Base-by-base conservation (phyloP, 164 flowering plant species). In the Kalanchoe fedtschenkoi region DNA sequence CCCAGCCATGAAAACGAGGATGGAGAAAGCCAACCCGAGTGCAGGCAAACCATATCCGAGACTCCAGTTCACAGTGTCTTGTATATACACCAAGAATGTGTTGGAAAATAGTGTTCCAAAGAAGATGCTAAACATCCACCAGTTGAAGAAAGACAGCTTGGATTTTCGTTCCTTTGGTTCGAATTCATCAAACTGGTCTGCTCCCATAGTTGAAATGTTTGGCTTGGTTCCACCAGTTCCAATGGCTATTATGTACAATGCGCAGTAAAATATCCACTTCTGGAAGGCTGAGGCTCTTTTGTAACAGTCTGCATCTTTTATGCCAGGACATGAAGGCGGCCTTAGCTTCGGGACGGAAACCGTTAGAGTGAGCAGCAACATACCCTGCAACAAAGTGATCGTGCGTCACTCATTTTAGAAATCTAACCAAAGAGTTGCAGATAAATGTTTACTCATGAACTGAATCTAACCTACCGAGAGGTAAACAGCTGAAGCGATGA, bases 81-180 rank as follows among this genome's bases (percentile, higher is more conserved):
- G 89, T n/a, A 81, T 66, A 74, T 82, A 84, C 0, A 84, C 69
- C 29, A 84, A 58, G 62, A 77, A 61, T 2, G 84, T 84, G 72
- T 72, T 75, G 24, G 85, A 54, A 42, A 83, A 79, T n/a, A 83
- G 75, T 19, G 85, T 79, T 19, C 88, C 88, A 55, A 76, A 66
- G 71, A 81, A 79, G 44, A 77, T 73, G 62, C 82, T 71, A 33
- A 51, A 51, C 56, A 51, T 51, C 56, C 56, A 51, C 56, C 56
- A 51, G 24, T 51, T 51, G 56, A 51, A 51, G 56, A 51, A 51
- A 14, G 56, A 51, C 11, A 51, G 24, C 56, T 51, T 51, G n/a
- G 21, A 14, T 6, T 1, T 19, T 28, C 29, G 24, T 28, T 51
- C 56, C 24, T 51, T 51, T 21, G 56, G 56, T 2, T 51, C 56